Base-by-base conservation (phyloP, 108 stramenopile genomes). In the Pseudonitzschia delicatissima region DNA sequence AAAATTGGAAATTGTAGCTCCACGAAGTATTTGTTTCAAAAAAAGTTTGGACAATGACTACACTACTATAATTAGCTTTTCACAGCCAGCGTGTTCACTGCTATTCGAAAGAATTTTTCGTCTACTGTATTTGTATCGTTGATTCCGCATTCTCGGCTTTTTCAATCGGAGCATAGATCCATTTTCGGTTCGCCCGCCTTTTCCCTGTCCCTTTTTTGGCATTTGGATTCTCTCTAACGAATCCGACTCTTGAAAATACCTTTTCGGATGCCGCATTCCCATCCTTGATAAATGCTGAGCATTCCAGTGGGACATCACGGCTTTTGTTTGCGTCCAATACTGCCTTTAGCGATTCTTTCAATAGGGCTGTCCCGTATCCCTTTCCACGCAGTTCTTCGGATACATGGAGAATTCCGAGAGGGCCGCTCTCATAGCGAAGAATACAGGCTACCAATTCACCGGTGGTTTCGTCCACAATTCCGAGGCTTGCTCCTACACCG, bases 181-280 rank as follows among this genome's bases (percentile, higher is more conserved):
- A 53, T 28, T 53, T 53, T 8, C 52, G 21, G 13, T 53, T 53
- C 13, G 52, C 21, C 11, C 52, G 6, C 27, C 52, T 25, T 8
- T 11, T 31, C 28, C 52, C 52, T 12, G 52, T 27, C 0, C 29
- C 12, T 53, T 53, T 53, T 15, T 53, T 53, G 7, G 29, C 15
- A 23, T 53, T 53, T n/a, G 52, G 52, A 28, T 53, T 53, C 15
- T 53, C 52, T 11, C 52, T 6, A 8, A 42, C 36, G 80, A 80
- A 84, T 5, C 83, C 83, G 50, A 65, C 8, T 9, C 65, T 73
- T 2, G 40, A 25, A 73, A 84, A 84, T 7, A 75, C 42, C 0
- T 73, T 9, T 68, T 84, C 79, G 17, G 83, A 80, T 3, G 80
- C 77, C 40, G 45, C 28, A 65, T 84, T 81, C 0, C 83, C 83